phyloP scores from a whole-genome alignment of 2,329 filamentous ascomycete species.

The Cordyceps cicadae region DNA sequence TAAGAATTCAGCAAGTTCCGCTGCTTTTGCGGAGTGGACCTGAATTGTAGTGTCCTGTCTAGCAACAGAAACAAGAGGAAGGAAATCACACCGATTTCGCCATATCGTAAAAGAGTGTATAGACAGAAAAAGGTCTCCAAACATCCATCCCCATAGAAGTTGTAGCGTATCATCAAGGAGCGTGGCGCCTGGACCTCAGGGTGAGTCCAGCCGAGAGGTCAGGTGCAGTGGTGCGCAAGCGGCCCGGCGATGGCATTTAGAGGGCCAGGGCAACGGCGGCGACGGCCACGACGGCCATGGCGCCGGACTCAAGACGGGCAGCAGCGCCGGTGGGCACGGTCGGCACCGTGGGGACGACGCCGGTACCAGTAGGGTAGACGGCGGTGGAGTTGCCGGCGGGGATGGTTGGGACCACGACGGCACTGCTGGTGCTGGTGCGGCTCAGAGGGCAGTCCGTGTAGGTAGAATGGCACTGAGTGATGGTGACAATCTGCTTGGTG shows the following conservation, averaged over 20 bases:
- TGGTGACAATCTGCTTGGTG: conserved; percentile 35
- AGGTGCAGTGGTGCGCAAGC: background rate
- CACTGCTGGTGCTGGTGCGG: conserved; percentile 19
- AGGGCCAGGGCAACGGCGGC: conserved; percentile 4
- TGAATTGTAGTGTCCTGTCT: background rate
- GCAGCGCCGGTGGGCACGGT: conserved; percentile 21
- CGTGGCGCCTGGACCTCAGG: background rate
- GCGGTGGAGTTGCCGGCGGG: conserved; percentile 5
- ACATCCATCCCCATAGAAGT: conserved; percentile 22
- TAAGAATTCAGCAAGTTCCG: background rate
- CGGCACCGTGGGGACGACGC: conserved; percentile 17
- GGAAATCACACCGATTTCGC: background rate
- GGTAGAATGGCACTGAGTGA: conserved; percentile 39
- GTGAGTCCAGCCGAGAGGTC: background rate
- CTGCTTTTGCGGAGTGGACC: background rate
- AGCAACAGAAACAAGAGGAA: background rate
- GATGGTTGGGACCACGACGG: background rate
- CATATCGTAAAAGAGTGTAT: background rate
- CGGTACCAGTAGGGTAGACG: conserved; percentile 9
- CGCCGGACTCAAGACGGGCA: background rate
- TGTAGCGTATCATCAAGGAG: conserved; percentile 8
- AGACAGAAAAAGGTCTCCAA: conserved; percentile 19
- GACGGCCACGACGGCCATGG: conserved; percentile 20
- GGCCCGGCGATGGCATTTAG: background rate
- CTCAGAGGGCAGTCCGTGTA: conserved; percentile 35